These are phyloP conservation scores for Cladosporium phlei DNA, from an alignment of 2,329 filamentous ascomycete species.

Conservation along the genomic window DNA sequence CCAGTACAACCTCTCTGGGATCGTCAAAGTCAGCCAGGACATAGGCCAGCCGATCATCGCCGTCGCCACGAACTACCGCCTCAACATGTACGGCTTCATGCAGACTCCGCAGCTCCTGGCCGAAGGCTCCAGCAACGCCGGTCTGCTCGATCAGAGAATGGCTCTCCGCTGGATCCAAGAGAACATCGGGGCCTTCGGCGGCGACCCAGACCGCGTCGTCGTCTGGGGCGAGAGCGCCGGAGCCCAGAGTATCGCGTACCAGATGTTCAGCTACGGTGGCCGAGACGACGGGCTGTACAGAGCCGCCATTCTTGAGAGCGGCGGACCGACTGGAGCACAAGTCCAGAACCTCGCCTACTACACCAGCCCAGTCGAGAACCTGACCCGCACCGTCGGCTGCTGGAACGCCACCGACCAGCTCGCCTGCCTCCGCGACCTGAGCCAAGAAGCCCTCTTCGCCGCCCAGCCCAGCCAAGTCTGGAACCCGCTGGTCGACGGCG, in stretches of 20 bases:
- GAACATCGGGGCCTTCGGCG: conserved; percentile 57
- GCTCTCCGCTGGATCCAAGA: conserved; percentile 56
- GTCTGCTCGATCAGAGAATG: conserved; percentile 57
- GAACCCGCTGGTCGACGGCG: conserved; percentile 42
- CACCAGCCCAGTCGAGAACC: neutral
- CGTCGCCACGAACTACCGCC: conserved; percentile 16
- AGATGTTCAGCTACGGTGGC: conserved; percentile 1
- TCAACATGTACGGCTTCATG: conserved; percentile 51
- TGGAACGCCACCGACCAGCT: conserved; percentile 26
- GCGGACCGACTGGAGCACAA: conserved; percentile 22
- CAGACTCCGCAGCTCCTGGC: conserved; percentile 40
- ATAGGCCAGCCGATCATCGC: conserved; percentile 9
- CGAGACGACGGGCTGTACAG: conserved; percentile 15
- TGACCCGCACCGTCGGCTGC: conserved; percentile 6
- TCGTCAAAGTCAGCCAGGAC: conserved; percentile 10
- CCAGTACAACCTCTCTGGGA: conserved; percentile 57
- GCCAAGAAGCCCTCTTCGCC: conserved; percentile 33
- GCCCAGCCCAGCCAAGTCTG: conserved; percentile 33
- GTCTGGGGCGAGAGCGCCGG: conserved; percentile 34
- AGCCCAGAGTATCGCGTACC: conserved; percentile 17
- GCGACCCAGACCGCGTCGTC: conserved; percentile 39
- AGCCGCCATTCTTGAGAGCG: conserved; percentile 39
- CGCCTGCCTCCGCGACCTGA: conserved; percentile 32
- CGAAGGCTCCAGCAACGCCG: conserved; percentile 53
- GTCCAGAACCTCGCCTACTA: conserved; percentile 2